Conservation (phyloP, 192 early-diverging fungal species). For the Backusella sp. region DNA sequence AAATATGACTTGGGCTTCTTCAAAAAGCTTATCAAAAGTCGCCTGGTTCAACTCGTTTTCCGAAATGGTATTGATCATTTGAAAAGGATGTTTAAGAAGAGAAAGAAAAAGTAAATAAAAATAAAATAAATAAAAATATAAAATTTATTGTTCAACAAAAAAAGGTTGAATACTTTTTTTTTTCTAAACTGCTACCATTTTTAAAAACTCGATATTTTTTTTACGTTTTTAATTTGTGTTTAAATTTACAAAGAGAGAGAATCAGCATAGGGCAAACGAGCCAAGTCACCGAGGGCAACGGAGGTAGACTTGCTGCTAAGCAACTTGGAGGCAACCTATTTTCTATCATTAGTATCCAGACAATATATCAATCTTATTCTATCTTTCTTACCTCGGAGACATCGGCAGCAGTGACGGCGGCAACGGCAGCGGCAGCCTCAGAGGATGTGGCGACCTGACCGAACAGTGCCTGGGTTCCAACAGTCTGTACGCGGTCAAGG, state of each 20-base stretch:
- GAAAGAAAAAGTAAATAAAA: neutral
- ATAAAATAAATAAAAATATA: conserved; percentile 1
- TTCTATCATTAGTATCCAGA: neutral
- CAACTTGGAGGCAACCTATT: conserved; percentile 58
- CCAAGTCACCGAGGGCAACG: conserved; percentile 73
- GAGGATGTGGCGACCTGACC: conserved; percentile 27
- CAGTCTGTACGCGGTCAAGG: conserved; percentile 43
- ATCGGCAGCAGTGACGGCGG: conserved; percentile 57
- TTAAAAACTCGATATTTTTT: neutral
- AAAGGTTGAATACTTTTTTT: neutral
- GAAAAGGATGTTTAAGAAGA: neutral
- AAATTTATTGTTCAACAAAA: neutral
- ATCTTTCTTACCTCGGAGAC: conserved; percentile 53
- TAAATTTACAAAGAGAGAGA: conserved; percentile 54
- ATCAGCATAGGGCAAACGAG: conserved; percentile 74
- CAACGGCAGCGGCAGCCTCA: conserved; percentile 46
- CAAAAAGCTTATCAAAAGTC: neutral
- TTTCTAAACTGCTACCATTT: neutral
- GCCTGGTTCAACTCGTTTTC: neutral
- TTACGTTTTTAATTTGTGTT: conserved; percentile 1
- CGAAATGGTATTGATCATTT: neutral
- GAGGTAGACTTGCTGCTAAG: conserved; percentile 71
- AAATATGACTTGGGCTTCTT: neutral
- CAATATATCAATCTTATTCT: neutral
- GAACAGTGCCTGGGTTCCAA: conserved; percentile 43